Percentiles rank a stretch among this genome's conserved stretches.
These are phyloP conservation scores for Coniella lustricola DNA, from an alignment of 2,329 filamentous ascomycete genomes.

Conservation along the genomic window DNA sequence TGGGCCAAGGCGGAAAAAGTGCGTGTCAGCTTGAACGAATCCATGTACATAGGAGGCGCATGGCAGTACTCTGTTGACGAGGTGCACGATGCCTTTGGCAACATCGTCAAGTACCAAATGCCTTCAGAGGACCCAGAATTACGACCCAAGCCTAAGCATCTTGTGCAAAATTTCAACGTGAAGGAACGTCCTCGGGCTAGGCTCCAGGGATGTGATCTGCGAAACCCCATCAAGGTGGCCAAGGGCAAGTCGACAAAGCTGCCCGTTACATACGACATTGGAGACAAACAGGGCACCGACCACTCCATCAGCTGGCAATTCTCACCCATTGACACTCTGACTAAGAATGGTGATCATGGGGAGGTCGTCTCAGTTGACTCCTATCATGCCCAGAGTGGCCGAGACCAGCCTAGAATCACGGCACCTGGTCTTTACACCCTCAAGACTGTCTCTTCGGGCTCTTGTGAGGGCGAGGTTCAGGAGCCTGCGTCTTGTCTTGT, in stretches of 20 bases:
- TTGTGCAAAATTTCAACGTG: constrained; percentile 74
- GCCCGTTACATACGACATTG: constrained; percentile 63
- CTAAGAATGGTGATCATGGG: constrained; percentile 63
- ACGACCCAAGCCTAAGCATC: constrained; percentile 51
- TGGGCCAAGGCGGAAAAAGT: constrained; percentile 77
- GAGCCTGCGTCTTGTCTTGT: constrained; percentile 93
- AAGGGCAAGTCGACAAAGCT: constrained; percentile 62
- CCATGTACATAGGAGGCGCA: constrained; percentile 67
- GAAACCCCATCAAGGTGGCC: constrained; percentile 75
- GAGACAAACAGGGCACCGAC: constrained; percentile 51
- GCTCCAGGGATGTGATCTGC: constrained; percentile 68
- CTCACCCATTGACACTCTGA: constrained; percentile 64
- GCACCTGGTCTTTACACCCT: constrained; percentile 82
- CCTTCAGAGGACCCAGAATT: constrained; percentile 61
- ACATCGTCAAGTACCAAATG: constrained; percentile 67
- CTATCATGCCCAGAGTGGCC: constrained; percentile 53
- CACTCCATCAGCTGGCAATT: constrained; percentile 78
- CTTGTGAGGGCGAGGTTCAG: constrained; percentile 79
- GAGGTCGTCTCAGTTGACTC: constrained; percentile 50
- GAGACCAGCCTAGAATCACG: constrained; percentile 61
- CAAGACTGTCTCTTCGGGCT: constrained; percentile 69
- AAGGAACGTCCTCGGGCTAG: constrained; percentile 75
- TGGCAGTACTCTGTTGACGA: constrained; percentile 92
- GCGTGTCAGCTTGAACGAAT: constrained; percentile 81
- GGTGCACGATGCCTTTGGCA: constrained; percentile 85